These are phyloP conservation scores for Xylaria sp. DNA, from an alignment of 2,329 filamentous ascomycete species.

Conservation along the genomic window DNA sequence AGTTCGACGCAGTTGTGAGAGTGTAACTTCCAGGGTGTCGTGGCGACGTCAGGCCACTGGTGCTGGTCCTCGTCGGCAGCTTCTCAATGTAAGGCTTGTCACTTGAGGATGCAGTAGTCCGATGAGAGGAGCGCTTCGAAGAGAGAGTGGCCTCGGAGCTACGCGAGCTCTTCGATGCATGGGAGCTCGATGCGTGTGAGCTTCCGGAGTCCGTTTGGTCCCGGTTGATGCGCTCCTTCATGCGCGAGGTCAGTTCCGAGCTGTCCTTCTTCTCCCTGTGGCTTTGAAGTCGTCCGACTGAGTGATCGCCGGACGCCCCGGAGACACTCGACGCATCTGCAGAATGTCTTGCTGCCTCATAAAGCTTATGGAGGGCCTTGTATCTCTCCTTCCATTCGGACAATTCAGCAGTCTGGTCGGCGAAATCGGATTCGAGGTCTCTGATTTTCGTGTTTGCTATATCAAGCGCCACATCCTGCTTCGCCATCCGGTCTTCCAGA, in stretches of 20 bases:
- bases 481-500: constrained; percentile 29
- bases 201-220: constrained; percentile 23
- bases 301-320: constrained; percentile 26
- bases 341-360: constrained; percentile 21
- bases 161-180: constrained; percentile 29
- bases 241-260: constrained; percentile 21
- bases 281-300: constrained; percentile 6
- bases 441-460: constrained; percentile 26
- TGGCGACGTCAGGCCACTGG: constrained; percentile 27
- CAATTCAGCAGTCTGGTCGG: background rate
- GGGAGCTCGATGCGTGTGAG: constrained; percentile 18
- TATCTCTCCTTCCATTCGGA: constrained; percentile 26
- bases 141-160: constrained; percentile 20
- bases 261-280: constrained; percentile 24
- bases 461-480: constrained; percentile 32
- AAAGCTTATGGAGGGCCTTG: constrained; percentile 24
- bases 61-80: constrained; percentile 3
- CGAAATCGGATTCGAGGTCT: constrained; percentile 11
- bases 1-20: constrained; percentile 25
- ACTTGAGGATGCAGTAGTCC: constrained; percentile 2
- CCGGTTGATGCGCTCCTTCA: constrained; percentile 38
- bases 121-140: constrained; percentile 24
- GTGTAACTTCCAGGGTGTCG: constrained; percentile 27
- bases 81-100: constrained; percentile 35
- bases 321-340: constrained; percentile 18